Percentiles rank a stretch among this genome's conserved stretches.
Conservation (phyloP, 192 early-diverging fungal genomes). For the Irineochytrium annulatum region DNA sequence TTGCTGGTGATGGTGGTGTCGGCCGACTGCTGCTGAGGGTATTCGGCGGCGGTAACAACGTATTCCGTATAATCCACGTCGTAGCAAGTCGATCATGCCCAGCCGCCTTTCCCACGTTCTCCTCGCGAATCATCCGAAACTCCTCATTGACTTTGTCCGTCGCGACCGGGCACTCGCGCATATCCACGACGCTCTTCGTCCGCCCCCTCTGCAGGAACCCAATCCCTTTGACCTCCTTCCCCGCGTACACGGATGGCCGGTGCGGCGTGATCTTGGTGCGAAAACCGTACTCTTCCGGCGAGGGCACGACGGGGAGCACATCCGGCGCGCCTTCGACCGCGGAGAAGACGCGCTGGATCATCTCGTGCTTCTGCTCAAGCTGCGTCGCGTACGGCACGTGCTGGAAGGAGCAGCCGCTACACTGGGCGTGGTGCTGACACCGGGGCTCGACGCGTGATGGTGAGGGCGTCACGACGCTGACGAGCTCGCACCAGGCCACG, state of each 20-base stretch:
- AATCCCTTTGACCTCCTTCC: slow-evolving; percentile 39
- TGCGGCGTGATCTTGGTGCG: slow-evolving; percentile 69
- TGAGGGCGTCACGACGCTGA: slow-evolving; percentile 11
- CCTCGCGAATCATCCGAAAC: slow-evolving; percentile 30
- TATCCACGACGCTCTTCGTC: slow-evolving; percentile 53
- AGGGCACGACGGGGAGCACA: slow-evolving; percentile 31
- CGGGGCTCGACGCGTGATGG: slow-evolving; percentile 34
- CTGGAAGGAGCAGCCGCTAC: slow-evolving; percentile 63
- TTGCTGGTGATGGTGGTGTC: no score
- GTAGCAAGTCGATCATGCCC: not conserved
- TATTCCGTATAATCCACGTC: not conserved
- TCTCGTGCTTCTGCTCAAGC: slow-evolving; percentile 55
- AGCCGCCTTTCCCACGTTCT: not conserved
- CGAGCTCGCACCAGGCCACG: slow-evolving; percentile 20
- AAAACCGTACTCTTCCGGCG: slow-evolving; percentile 54
- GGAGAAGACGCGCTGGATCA: no score
- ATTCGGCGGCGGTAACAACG: not conserved
- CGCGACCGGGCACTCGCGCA: slow-evolving; percentile 63
- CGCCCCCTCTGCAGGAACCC: slow-evolving; percentile 58
- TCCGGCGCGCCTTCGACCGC: slow-evolving; percentile 39
- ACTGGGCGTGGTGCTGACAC: slow-evolving; percentile 58
- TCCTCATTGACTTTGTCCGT: slow-evolving; percentile 57
- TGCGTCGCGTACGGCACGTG: slow-evolving; percentile 57
- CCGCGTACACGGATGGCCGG: slow-evolving; percentile 21
- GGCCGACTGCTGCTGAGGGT: no score